Percentiles rank a stretch among this genome's conserved stretches.
Conservation (phyloP, 129 eudicot genomes). For the sunflower (Helianthus annuus) region DNA sequence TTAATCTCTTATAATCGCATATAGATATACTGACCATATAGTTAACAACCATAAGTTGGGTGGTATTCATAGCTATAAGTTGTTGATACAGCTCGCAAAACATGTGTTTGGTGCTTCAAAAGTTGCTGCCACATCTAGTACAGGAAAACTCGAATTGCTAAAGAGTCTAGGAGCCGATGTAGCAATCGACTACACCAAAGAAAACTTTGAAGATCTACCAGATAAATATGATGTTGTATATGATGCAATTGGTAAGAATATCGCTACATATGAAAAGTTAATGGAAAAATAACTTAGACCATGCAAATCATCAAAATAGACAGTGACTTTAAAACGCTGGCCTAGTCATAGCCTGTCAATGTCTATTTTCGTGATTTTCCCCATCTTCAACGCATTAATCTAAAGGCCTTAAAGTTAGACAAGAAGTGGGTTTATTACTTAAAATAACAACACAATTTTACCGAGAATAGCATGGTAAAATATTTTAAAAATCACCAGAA, state of each 20-base stretch:
- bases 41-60: not conserved
- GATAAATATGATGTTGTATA: slow-evolving; percentile 89
- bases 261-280: too few species aligned
- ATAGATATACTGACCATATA: not conserved
- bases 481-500: not conserved
- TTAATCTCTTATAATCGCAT: not conserved
- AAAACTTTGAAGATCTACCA: slow-evolving; percentile 76
- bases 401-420: not conserved
- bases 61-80: not conserved
- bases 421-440: not conserved
- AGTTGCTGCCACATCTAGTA: slow-evolving; percentile 88
- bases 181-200: slow-evolving; percentile 88
- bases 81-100: slow-evolving; percentile 65
- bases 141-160: slow-evolving; percentile 67
- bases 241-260: slow-evolving; percentile 80
- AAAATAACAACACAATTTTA: not conserved
- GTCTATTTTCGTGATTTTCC: too few species aligned
- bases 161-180: slow-evolving; percentile 88
- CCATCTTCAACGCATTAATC: too few species aligned
- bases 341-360: too few species aligned
- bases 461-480: not conserved
- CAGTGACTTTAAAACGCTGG: too few species aligned
- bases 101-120: slow-evolving; percentile 86
- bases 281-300: too few species aligned
- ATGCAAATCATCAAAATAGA: too few species aligned